These are phyloP conservation scores for Ramaria rubella DNA, from an alignment of 768 basidiomycete genomes.

Conservation along the genomic window DNA sequence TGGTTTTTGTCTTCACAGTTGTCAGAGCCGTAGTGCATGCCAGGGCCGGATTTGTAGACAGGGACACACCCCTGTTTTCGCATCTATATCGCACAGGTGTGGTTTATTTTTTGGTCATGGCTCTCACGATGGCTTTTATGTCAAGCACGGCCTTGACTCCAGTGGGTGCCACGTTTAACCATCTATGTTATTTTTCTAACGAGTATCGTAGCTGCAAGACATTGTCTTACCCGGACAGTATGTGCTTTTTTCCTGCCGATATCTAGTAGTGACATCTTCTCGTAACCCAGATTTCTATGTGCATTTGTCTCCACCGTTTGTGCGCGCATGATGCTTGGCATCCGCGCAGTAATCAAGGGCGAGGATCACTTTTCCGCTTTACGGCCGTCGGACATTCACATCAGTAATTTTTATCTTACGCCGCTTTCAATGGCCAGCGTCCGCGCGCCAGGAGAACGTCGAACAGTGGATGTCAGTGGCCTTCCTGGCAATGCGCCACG, in stretches of 20 bases:
- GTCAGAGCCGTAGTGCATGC: not conserved
- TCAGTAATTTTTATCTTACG: not conserved
- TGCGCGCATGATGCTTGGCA: constrained; percentile 6
- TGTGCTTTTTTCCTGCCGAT: not conserved
- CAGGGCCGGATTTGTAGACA: not conserved
- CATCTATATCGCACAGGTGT: constrained; percentile 3
- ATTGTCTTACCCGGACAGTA: not conserved
- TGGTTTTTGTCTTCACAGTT: not conserved
- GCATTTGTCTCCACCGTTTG: constrained; percentile 1
- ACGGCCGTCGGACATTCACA: constrained; percentile 3
- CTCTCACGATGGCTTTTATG: not conserved
- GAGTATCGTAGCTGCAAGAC: not conserved
- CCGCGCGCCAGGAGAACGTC: too few relatives aligned
- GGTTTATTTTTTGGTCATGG: not conserved
- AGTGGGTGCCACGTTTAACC: not conserved
- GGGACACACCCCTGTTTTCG: not conserved
- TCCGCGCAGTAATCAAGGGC: not conserved
- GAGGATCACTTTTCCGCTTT: not conserved
- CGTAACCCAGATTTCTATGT: not conserved
- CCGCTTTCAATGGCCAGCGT: too few relatives aligned
- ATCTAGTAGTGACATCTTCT: not conserved
- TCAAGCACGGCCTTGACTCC: constrained; percentile 1
- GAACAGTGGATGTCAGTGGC: too few relatives aligned
- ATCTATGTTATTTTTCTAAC: not conserved
- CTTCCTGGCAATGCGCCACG: too few relatives aligned